Conservation (phyloP, 2,329 filamentous ascomycete species). For the Nothopassalora personata region DNA sequence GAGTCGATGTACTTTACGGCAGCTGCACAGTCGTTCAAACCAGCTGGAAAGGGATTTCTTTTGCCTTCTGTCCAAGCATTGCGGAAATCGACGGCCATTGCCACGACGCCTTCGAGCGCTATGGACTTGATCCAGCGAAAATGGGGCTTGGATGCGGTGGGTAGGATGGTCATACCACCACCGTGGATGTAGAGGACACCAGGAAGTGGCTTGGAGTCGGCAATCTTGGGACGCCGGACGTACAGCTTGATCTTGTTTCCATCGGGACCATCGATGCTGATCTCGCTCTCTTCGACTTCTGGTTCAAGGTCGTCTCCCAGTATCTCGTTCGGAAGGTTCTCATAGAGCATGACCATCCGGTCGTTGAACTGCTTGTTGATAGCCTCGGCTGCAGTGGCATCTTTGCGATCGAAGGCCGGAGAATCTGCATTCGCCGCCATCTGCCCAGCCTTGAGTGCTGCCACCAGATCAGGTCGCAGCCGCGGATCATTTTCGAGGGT, state of each 20-base stretch:
- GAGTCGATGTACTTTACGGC: constrained; percentile 23
- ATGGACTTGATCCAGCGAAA: constrained; percentile 26
- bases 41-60: constrained; percentile 27
- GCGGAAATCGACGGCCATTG: constrained; percentile 31
- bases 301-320: constrained; percentile 18
- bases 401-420: neutral
- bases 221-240: constrained; percentile 14
- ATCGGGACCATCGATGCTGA: constrained; percentile 19
- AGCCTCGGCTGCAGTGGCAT: neutral
- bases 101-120: constrained; percentile 21
- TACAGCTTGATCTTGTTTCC: constrained; percentile 22
- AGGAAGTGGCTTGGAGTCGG: constrained; percentile 14
- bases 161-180: constrained; percentile 26
- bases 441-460: constrained; percentile 1
- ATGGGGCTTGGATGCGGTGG: constrained; percentile 23
- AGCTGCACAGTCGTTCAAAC: constrained; percentile 30
- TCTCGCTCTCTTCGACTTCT: constrained; percentile 11
- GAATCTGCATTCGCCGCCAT: constrained; percentile 3
- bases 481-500: constrained; percentile 19
- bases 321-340: constrained; percentile 63
- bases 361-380: neutral
- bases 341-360: constrained; percentile 62
- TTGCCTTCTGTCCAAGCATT: constrained; percentile 26
- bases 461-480: constrained; percentile 19
- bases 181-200: constrained; percentile 29